Percentiles rank a stretch among this genome's conserved stretches.
Conservation (phyloP, 2,329 filamentous ascomycete species). For the Samsoniella hepiali region DNA sequence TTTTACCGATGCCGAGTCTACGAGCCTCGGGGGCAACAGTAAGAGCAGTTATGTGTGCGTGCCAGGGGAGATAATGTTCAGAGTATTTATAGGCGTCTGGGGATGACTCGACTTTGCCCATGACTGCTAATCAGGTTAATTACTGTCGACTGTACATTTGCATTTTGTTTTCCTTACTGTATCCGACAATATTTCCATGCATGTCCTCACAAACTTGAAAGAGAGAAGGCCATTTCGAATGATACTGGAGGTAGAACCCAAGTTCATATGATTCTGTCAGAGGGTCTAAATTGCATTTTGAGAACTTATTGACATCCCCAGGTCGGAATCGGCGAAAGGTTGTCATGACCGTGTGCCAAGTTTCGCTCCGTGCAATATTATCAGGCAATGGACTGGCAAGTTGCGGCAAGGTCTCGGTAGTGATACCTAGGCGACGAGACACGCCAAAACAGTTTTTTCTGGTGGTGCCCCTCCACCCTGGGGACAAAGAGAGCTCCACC, state of each 20-base stretch:
- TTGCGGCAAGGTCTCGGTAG: conserved; percentile 6
- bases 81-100: conserved; percentile 71
- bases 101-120: conserved; percentile 93
- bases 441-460: not conserved
- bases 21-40: conserved; percentile 87
- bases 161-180: conserved; percentile 60
- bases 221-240: conserved; percentile 91
- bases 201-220: conserved; percentile 89
- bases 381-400: not conserved
- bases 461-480: conserved; percentile 6
- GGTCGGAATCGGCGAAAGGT: conserved; percentile 83
- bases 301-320: conserved; percentile 82
- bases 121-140: conserved; percentile 59
- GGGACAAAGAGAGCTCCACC: conserved; percentile 11
- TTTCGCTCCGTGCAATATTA: not conserved
- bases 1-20: conserved; percentile 80
- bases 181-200: conserved; percentile 86
- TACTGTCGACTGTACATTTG: conserved; percentile 23
- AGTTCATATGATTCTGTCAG: conserved; percentile 98
- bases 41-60: conserved; percentile 94
- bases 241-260: conserved; percentile 92
- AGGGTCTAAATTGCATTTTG: conserved; percentile 91
- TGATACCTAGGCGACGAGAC: not conserved
- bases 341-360: conserved; percentile 54
- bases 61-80: conserved; percentile 96